phyloP scores from a whole-genome alignment of 1,139 yeast species.

The Candida albicans region DNA sequence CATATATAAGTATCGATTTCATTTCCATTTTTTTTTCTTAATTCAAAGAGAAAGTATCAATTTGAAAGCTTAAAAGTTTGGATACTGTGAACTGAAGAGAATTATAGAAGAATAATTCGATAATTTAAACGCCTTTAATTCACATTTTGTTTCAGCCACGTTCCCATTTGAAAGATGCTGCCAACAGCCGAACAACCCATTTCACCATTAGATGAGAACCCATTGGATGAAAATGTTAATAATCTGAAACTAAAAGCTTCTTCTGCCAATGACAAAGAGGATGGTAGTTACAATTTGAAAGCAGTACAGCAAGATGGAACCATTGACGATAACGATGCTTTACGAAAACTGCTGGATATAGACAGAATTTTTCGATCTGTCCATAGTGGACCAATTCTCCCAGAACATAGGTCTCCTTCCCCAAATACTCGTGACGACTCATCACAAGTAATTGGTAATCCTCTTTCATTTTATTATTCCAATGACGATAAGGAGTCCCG shows the following conservation, averaged over 20 bases:
- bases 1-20: too few species aligned
- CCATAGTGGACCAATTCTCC: slow-evolving; percentile 3
- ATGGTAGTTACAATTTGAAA: too few species aligned
- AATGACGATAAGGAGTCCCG: slow-evolving; percentile 28
- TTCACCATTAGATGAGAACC: neutral
- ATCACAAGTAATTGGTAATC: slow-evolving; percentile 26
- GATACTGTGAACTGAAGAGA: too few species aligned
- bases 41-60: too few species aligned
- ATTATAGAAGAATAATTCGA: too few species aligned
- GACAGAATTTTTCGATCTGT: slow-evolving; percentile 8
- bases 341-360: slow-evolving; percentile 8
- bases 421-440: slow-evolving; percentile 18
- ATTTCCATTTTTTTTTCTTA: too few species aligned
- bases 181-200: slow-evolving; percentile 1
- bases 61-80: too few species aligned
- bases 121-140: neutral
- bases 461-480: slow-evolving; percentile 27
- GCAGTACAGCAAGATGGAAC: too few species aligned
- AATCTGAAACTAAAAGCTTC: neutral
- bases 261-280: neutral
- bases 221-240: neutral
- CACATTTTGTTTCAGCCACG: neutral
- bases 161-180: slow-evolving; percentile 1
- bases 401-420: neutral
- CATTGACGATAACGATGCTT: slow-evolving; percentile 1